Evolutionary conservation across 768 basidiomycete genomes (phyloP).

Genomic region (Cubamyces sp.): DNA sequence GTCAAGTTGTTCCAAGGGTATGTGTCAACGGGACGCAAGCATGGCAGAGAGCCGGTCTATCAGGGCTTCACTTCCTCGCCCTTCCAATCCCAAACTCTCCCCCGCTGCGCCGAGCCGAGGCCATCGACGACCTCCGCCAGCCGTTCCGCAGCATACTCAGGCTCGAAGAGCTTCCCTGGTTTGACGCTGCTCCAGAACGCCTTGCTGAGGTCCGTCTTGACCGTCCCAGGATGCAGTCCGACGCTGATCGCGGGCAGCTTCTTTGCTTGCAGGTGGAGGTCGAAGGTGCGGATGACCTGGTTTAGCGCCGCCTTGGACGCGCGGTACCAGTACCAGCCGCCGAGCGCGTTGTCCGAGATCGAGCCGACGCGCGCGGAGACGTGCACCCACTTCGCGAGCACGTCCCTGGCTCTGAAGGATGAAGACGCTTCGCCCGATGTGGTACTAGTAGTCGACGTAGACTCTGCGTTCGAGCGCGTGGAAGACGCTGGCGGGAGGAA

Average conservation of each 20-base stretch:
- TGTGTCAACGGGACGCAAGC: neutral
- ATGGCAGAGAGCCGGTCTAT: neutral
- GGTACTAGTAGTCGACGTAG: too few relatives aligned
- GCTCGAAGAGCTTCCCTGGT: conserved; percentile 49
- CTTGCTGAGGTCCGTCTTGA: conserved; percentile 61
- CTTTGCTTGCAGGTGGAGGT: conserved; percentile 54
- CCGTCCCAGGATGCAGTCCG: conserved; percentile 62
- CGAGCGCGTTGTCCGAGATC: conserved; percentile 57
- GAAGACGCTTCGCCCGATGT: too few relatives aligned
- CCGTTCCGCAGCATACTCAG: conserved; percentile 52
- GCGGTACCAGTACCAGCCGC: conserved; percentile 68
- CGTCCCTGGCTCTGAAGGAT: neutral
- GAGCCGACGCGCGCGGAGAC: conserved; percentile 63
- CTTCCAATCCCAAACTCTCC: conserved; percentile 62
- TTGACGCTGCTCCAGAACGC: conserved; percentile 51
- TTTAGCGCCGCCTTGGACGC: conserved; percentile 66
- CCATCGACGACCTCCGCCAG: conserved; percentile 49
- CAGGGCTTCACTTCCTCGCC: conserved; percentile 50
- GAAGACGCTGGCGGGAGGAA: conserved; percentile 49
- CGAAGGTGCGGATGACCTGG: conserved; percentile 64
- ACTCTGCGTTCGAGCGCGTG: too few relatives aligned
- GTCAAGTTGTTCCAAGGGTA: neutral
- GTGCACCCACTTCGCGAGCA: conserved; percentile 62
- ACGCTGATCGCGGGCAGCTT: conserved; percentile 53
- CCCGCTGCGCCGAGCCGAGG: conserved; percentile 46